Evolutionary conservation across 352 stramenopile genomes (phyloP).

Genomic region (Sclerospora graminicola): DNA sequence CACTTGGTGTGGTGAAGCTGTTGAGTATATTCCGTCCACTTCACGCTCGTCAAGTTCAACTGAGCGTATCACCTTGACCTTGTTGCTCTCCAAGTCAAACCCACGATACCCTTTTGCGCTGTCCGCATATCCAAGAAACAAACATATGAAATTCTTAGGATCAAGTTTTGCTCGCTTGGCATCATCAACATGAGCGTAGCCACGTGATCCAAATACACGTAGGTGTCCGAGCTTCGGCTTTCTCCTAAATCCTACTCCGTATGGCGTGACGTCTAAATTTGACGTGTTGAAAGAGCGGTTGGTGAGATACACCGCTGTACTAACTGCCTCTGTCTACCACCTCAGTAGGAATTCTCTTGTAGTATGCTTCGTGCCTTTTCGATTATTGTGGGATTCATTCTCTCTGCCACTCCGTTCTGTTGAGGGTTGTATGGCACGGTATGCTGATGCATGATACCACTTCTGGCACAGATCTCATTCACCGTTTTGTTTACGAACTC

Average conservation of each 20-base stretch:
- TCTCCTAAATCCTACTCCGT: slow-evolving; percentile 12
- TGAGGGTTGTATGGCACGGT: slow-evolving; percentile 5
- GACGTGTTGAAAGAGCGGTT: background rate
- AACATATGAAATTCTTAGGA: slow-evolving; percentile 15
- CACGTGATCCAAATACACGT: slow-evolving; percentile 17
- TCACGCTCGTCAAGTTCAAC: no score
- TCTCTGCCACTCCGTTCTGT: slow-evolving; percentile 11
- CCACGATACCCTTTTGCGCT: slow-evolving; percentile 15
- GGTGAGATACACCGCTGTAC: slow-evolving; percentile 16
- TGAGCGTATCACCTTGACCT: slow-evolving; percentile 10
- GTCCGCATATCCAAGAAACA: slow-evolving; percentile 15
- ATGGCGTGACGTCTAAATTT: slow-evolving; percentile 4
- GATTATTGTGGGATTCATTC: slow-evolving; percentile 1
- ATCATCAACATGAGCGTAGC: slow-evolving; percentile 13
- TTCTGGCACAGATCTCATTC: background rate
- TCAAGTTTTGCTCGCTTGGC: slow-evolving; percentile 17
- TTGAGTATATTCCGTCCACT: no score
- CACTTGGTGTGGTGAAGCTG: no score
- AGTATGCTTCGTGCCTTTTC: slow-evolving; percentile 12
- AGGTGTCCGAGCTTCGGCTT: slow-evolving; percentile 9
- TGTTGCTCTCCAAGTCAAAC: slow-evolving; percentile 6
- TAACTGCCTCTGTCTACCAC: slow-evolving; percentile 23
- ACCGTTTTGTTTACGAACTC: slow-evolving; percentile 18
- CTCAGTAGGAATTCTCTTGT: slow-evolving; percentile 13
- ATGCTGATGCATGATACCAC: slow-evolving; percentile 5